These are phyloP conservation scores for Yamadazyma diospyri DNA, from an alignment of 1,139 yeast species.

Conservation along the genomic window DNA sequence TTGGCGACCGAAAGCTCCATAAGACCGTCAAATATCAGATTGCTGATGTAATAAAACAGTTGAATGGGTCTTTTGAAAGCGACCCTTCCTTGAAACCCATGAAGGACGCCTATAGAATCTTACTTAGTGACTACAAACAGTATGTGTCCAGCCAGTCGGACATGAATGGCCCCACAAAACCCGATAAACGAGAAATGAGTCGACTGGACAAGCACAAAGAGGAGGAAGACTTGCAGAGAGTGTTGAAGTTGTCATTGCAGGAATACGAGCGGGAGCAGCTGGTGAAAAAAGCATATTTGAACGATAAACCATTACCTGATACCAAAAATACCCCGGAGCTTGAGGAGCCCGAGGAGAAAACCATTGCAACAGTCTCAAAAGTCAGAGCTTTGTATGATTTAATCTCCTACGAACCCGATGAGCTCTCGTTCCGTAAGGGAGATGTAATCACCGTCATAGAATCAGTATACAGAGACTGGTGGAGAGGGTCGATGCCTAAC, in stretches of 20 bases:
- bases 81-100: constrained; percentile 79
- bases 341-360: constrained; percentile 18
- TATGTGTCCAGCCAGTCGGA: constrained; percentile 16
- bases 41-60: constrained; percentile 65
- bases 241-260: constrained; percentile 69
- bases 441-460: constrained; percentile 83
- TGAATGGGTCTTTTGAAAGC: constrained; percentile 51
- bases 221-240: constrained; percentile 79
- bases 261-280: constrained; percentile 51
- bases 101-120: constrained; percentile 53
- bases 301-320: constrained; percentile 31
- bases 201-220: constrained; percentile 53
- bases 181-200: constrained; percentile 54
- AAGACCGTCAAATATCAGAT: constrained; percentile 62
- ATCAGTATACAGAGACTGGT: constrained; percentile 91
- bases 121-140: constrained; percentile 42
- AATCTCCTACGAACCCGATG: constrained; percentile 66
- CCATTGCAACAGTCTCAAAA: constrained; percentile 53
- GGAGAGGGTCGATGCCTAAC: constrained; percentile 76
- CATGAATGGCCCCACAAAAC: constrained; percentile 46
- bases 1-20: constrained; percentile 61
- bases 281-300: constrained; percentile 25
- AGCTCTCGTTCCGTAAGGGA: constrained; percentile 67
- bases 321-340: constrained; percentile 16
- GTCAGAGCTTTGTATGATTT: constrained; percentile 87